Base-by-base conservation (phyloP, 2,329 filamentous ascomycete species). In the Aspergillus sp. region DNA sequence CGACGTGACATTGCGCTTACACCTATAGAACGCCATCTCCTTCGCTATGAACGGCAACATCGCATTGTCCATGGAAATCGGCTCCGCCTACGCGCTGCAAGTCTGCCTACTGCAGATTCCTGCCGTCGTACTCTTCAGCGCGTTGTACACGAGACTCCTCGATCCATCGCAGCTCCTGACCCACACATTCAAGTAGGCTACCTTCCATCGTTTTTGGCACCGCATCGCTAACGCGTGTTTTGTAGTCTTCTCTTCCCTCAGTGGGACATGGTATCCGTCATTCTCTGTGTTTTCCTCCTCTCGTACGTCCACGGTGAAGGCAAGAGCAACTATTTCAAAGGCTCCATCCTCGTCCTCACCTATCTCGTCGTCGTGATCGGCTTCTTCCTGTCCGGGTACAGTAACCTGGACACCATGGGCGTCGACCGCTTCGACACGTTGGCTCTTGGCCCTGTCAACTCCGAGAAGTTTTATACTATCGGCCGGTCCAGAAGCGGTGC, bases 41-140 rank as follows among this genome's bases (percentile, higher is more conserved):
- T 99, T 99, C 70, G 94, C 94, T 49, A 99, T 99, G 93, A 97
- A 99, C 67, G 94, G 94, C 55, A 99, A 99, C 71, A 97, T 99
- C 71, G 94, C 94, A 0, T 78, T 99, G 16, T 97, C 91, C 34
- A 99, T 99, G 94, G 94, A 99, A 69, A 99, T 99, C 62, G 94
- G 94, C 61, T 97, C 92, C 0, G 93, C 93, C 2, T 99, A 99
- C 68, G 94, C 94, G 1, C 79, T 99, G 41, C 94, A 99, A 73
- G 94, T 99, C 46, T 97, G 93, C 68, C 81, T 99, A 23, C 81
- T 99, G 17, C 94, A 99, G 69, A 92, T 97, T 17, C 94, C 94
- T 0, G 91, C 91, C 1, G 79, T 99, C 2, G 93, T 99, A 1
- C 80, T 96, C 40, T 99, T 93, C 79, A 95, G 89, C 54, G 92